phyloP scores from a whole-genome alignment of 108 stramenopile species.

The Fragilariopsis cylindrus region DNA sequence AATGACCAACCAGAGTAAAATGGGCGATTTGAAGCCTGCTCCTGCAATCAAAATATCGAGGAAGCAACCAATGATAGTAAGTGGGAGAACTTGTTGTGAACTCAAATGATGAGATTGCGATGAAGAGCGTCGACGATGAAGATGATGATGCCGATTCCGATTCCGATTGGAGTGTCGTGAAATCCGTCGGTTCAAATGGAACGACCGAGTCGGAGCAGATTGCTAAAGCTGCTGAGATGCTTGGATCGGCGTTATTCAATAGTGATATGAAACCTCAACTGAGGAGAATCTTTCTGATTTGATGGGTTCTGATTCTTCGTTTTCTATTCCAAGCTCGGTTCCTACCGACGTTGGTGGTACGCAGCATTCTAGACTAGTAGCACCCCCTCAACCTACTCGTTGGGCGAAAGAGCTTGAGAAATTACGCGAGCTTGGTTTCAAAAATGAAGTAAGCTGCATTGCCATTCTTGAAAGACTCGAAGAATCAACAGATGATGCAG shows the following conservation, averaged over 20 bases:
- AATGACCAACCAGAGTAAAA: background rate
- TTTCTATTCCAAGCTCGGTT: constrained; percentile 41
- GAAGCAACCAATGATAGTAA: background rate
- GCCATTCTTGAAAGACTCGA: constrained; percentile 69
- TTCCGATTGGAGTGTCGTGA: constrained; percentile 35
- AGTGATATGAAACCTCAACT: constrained; percentile 46
- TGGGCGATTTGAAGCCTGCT: background rate
- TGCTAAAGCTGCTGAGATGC: constrained; percentile 53
- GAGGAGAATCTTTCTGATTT: constrained; percentile 17
- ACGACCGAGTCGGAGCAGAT: constrained; percentile 46
- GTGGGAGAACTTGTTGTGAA: constrained; percentile 15
- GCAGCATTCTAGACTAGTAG: background rate
- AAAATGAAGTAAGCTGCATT: constrained; percentile 56
- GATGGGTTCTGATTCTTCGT: constrained; percentile 5
- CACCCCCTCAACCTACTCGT: constrained; percentile 42
- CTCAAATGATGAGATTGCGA: constrained; percentile 9
- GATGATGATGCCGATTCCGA: constrained; percentile 17
- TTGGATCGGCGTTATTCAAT: constrained; percentile 74
- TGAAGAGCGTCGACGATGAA: background rate
- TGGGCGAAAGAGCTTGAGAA: constrained; percentile 64
- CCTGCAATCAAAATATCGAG: background rate
- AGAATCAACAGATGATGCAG: constrained; percentile 58
- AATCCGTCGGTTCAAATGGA: constrained; percentile 19
- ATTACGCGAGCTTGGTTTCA: constrained; percentile 64
- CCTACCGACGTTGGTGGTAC: constrained; percentile 23